Evolutionary conservation across 1,139 yeast genomes (phyloP), one percentile per base, ranked within the genome.

Genomic region (Candida sp.): DNA sequence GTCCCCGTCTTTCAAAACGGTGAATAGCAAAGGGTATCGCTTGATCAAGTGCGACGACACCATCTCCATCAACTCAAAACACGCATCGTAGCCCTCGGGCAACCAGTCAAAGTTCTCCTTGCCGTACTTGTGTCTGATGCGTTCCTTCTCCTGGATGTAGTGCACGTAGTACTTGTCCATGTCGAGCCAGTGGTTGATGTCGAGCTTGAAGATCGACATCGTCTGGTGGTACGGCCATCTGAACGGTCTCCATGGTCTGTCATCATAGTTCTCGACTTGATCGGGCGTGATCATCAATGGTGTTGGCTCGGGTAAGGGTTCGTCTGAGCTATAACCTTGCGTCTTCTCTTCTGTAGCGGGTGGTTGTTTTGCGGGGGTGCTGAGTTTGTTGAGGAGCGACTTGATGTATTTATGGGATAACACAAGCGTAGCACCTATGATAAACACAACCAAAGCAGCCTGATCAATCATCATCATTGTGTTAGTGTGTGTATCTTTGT

Each of bases 141-240:
- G 69, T 59, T 78, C 69, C 67, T 85, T 85, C 61, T 87, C 90
- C 54, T 81, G 73, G 49, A 86, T 77, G 59, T 86, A 87, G 54
- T 84, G 86, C 65, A 84, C 73, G 62, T 85, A 87, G 67, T 84
- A 86, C 64, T 85, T 86, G 65, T 87, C 92, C 92, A 87, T 87
- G 61, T 86, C 92, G 52, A 87, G 70, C 93, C 92, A 87, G 64
- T 87, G 90, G 64, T 86, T 85, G 32, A 85, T 74, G 60, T 86
- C 90, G 34, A 87, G 75, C 63, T 84, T 84, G 71, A 78, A 86
- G 48, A 86, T 85, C 11, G 88, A 81, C 93, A 87, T 87, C 1
- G 92, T 87, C 67, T 87, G 93, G 63, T 86, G 91, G 62, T 86
- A 86, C 25, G 92, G 92, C 87, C 89, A 85, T 61, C 92, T 73